phyloP scores from a whole-genome alignment of 208 protist species.

The Kentomonas sorsogonicus region DNA sequence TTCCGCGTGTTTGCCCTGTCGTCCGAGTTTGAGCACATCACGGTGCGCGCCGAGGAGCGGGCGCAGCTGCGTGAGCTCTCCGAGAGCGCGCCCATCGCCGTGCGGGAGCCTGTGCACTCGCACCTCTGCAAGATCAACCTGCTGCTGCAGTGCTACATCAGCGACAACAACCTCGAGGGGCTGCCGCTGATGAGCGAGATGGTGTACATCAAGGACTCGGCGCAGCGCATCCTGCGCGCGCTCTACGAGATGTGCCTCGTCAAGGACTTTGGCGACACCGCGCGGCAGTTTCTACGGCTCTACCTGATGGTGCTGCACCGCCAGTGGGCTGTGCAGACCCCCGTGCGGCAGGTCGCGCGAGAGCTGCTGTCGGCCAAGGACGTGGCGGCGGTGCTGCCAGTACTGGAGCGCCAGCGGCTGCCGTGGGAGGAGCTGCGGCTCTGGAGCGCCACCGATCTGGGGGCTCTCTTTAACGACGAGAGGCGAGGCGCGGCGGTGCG shows the following conservation, averaged over 20 bases:
- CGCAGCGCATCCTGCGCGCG: conserved; percentile 86
- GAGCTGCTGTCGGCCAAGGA: conserved; percentile 69
- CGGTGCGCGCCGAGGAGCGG: conserved; percentile 97
- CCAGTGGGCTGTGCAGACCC: conserved; percentile 96
- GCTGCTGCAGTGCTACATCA: conserved; percentile 99
- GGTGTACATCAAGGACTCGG: conserved; percentile 98
- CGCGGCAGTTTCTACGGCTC: conserved; percentile 85
- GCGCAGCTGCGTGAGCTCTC: conserved; percentile 95
- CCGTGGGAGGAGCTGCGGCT: conserved; percentile 94
- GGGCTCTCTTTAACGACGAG: conserved; percentile 86
- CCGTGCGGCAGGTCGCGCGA: conserved; percentile 88
- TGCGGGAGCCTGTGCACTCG: conserved; percentile 96
- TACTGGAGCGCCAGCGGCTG: conserved; percentile 94
- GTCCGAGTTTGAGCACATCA: conserved; percentile 97
- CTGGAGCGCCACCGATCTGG: conserved; percentile 91
- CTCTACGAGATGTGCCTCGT: conserved; percentile 96
- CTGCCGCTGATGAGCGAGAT: conserved; percentile 98
- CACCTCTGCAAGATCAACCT: conserved; percentile 98
- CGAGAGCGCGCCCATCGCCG: conserved; percentile 96
- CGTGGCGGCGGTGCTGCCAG: conserved; percentile 84
- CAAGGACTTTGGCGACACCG: conserved; percentile 94
- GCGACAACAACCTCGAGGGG: conserved; percentile 94
- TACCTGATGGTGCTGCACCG: conserved; percentile 94
- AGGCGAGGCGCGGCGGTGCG: conserved; percentile 80
- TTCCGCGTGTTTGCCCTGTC: conserved; percentile 96